phyloP scores from a whole-genome alignment of 768 basidiomycete species.

The Psilocybe tampanensis region DNA sequence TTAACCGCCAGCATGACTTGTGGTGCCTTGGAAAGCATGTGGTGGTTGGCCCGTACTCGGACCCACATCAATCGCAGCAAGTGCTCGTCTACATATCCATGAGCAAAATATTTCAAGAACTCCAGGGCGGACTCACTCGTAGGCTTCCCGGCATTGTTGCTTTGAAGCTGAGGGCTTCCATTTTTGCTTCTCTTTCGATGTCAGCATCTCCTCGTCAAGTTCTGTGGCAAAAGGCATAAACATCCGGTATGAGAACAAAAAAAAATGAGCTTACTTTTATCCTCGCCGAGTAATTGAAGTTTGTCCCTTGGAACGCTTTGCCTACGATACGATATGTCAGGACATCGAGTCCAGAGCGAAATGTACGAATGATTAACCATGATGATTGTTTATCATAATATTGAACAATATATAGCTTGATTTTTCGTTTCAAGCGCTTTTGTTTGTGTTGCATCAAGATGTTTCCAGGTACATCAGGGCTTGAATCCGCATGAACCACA shows the following conservation, averaged over 20 bases:
- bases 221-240: conserved; percentile 38
- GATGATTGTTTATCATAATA: conserved; percentile 74
- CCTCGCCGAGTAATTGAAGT: conserved; percentile 70
- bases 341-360: not conserved
- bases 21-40: conserved; percentile 2
- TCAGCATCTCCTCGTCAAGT: conserved; percentile 65
- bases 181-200: conserved; percentile 51
- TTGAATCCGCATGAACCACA: conserved; percentile 67
- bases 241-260: not conserved
- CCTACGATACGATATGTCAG: too few species aligned
- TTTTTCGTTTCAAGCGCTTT: conserved; percentile 38
- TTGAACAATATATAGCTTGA: conserved; percentile 63
- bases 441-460: conserved; percentile 31
- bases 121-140: conserved; percentile 44
- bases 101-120: not conserved
- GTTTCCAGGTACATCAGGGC: conserved; percentile 54
- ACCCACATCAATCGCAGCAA: conserved; percentile 21
- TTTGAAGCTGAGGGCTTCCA: conserved; percentile 59
- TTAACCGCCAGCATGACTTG: not conserved
- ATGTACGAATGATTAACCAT: conserved; percentile 50
- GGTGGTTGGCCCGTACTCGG: conserved; percentile 3
- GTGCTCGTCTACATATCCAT: conserved; percentile 12
- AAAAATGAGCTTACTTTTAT: conserved; percentile 50
- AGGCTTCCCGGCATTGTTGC: conserved; percentile 63
- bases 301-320: conserved; percentile 58